Base-by-base conservation (phyloP, 2,329 filamentous ascomycete species). In the Annulohypoxylon truncatum region DNA sequence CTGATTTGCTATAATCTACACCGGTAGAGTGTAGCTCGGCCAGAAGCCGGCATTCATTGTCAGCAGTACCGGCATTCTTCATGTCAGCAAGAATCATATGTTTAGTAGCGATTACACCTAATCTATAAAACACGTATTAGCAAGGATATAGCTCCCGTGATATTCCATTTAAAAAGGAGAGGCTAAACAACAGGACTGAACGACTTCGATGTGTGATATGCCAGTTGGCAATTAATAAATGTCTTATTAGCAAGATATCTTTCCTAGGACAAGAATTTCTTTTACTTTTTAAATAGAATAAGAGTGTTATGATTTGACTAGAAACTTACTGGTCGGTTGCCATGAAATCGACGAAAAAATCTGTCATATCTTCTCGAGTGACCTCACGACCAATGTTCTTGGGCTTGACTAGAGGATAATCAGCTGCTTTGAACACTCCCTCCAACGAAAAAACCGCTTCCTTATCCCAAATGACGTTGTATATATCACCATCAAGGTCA, bases 401-500 rank as follows among this genome's bases (percentile, higher is more conserved):
- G 0, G 91, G 86, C 0, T 70, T 13, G 0, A 86, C 82, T 1
- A 87, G 83, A 2, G 88, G 85, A 71, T 97, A 96, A 67, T 93
- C 87, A 0, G 93, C 92, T 0, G 93, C 87, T 0, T 2, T 0
- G n/a, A 82, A 87, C 0, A 79, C 81, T 0, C 12, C 20, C 9
- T 70, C 40, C 26, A 62, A 72, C 3, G 73, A 75, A 0, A 85
- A 82, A 1, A 84, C 76, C 0, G 89, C 82, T 0, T 77, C 74
- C 0, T 77, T 71, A 70, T 96, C 92, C 83, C 87, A 96, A 50
- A 96, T 92, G 52, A 96, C 79, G 68, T 93, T 91, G 77, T 92
- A 97, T 0, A 92, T 79, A 75, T 97, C 94, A 0, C 93, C 93
- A 69, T 96, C 93, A 0, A 97, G 83, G 76, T 97, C 93, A 0